These are phyloP conservation scores for Lasiosphaeris hirsuta DNA, from an alignment of 495 filamentous ascomycete genomes.

Conservation along the genomic window DNA sequence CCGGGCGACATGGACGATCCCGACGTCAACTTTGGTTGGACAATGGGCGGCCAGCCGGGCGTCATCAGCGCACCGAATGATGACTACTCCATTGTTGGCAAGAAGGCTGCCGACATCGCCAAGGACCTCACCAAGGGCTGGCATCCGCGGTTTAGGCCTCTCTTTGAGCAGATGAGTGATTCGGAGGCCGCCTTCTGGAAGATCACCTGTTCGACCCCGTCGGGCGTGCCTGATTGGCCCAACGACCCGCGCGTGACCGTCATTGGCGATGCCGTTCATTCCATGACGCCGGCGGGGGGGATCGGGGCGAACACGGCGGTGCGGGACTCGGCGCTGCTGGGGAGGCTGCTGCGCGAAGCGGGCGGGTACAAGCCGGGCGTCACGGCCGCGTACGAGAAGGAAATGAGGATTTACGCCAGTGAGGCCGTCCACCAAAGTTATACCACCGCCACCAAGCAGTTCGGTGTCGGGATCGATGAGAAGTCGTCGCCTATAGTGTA, in stretches of 20 bases:
- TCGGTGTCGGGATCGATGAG: conserved; percentile 42
- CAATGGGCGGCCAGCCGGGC: conserved; percentile 49
- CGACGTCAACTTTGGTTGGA: conserved; percentile 52
- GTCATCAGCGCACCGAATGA: conserved; percentile 49
- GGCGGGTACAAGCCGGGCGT: conserved; percentile 41
- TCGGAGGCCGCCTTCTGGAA: conserved; percentile 54
- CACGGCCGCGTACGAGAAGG: conserved; percentile 50
- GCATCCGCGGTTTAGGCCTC: conserved; percentile 46
- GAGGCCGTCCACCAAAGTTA: conserved; percentile 49
- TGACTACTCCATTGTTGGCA: conserved; percentile 48
- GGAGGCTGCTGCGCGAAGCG: conserved; percentile 42
- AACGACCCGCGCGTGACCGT: conserved; percentile 55
- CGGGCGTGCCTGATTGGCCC: conserved; percentile 48
- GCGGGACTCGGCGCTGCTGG: conserved; percentile 47
- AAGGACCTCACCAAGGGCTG: conserved; percentile 46
- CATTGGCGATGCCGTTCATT: conserved; percentile 59
- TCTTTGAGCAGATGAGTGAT: conserved; percentile 51
- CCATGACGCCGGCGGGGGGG: conserved; percentile 60
- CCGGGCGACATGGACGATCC: conserved; percentile 54
- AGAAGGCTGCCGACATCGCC: conserved; percentile 47
- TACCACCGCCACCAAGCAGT: conserved; percentile 32
- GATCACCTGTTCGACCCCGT: conserved; percentile 52
- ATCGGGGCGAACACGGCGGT: conserved; percentile 59
- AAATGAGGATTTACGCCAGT: conserved; percentile 55
- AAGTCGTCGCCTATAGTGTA: conserved; percentile 4